Evolutionary conservation across 306 rosid genomes (phyloP).

Genomic region (Spatholobus suberectus): DNA sequence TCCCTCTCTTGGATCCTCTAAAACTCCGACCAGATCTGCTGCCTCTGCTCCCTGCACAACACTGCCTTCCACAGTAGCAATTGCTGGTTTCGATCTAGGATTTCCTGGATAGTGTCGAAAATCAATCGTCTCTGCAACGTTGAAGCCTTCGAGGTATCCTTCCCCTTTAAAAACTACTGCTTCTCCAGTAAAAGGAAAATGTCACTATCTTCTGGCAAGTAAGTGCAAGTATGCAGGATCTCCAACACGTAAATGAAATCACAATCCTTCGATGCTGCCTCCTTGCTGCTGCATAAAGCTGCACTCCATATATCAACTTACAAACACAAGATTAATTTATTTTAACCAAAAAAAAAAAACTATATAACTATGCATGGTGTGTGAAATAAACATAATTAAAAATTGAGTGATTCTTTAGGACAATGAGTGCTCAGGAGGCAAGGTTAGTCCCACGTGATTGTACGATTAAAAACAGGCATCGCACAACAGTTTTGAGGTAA

Average conservation of each 20-base stretch:
- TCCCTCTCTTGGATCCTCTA: conserved; percentile 63
- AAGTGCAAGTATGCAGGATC: conserved; percentile 66
- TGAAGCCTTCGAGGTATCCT: conserved; percentile 63
- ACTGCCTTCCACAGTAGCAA: conserved; percentile 81
- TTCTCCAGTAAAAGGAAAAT: conserved; percentile 70
- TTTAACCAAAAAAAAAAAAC: not conserved
- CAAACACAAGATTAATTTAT: not conserved
- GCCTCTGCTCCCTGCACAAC: conserved; percentile 25
- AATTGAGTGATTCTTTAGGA: not conserved
- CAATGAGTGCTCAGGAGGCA: not conserved
- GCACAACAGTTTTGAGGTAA: conserved; percentile 21
- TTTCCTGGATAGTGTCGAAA: conserved; percentile 77
- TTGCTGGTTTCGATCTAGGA: conserved; percentile 55
- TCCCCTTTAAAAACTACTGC: conserved; percentile 73
- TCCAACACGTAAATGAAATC: conserved; percentile 76
- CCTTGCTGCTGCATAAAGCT: conserved; percentile 48
- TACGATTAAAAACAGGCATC: conserved; percentile 27
- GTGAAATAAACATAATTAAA: not conserved
- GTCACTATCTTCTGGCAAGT: conserved; percentile 65
- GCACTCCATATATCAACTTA: conserved; percentile 56
- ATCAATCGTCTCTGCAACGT: conserved; percentile 66
- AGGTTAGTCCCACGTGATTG: conserved; percentile 42
- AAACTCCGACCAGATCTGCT: conserved; percentile 73
- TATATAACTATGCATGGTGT: not conserved
- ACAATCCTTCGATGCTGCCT: conserved; percentile 52